A percentile compares a stretch with the other conserved stretches of the same genome.
Conservation (phyloP, 2,329 filamentous ascomycete species). For the Ophiosphaerella narmari region DNA sequence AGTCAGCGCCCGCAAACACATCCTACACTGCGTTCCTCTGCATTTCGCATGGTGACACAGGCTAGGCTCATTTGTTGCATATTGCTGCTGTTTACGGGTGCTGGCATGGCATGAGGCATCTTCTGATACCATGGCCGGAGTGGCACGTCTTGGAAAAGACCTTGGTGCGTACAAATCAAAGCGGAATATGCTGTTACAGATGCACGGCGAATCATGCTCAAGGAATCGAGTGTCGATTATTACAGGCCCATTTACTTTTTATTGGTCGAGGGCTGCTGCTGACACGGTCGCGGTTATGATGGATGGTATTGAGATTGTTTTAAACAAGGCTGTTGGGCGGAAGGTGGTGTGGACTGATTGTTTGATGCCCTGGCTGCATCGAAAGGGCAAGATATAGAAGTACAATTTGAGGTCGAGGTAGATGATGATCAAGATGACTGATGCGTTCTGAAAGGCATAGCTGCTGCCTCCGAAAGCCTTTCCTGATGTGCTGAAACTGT, state of each 20-base stretch:
- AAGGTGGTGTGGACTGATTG: slow-evolving; percentile 43
- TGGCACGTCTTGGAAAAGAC: background rate
- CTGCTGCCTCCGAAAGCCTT: slow-evolving; percentile 43
- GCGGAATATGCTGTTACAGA: slow-evolving; percentile 17
- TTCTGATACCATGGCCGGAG: background rate
- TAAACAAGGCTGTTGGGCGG: slow-evolving; percentile 42
- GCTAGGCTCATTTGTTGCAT: background rate
- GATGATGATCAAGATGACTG: slow-evolving; percentile 45
- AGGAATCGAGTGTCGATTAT: slow-evolving; percentile 27
- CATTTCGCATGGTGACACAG: slow-evolving; percentile 8
- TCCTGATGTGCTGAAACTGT: slow-evolving; percentile 46
- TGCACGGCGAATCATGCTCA: slow-evolving; percentile 27
- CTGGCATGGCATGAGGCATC: slow-evolving; percentile 12
- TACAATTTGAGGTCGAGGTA: slow-evolving; percentile 50
- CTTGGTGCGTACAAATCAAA: slow-evolving; percentile 1
- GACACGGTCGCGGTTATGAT: slow-evolving; percentile 36
- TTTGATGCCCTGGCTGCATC: slow-evolving; percentile 44
- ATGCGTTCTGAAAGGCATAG: slow-evolving; percentile 38
- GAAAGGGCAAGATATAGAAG: slow-evolving; percentile 48
- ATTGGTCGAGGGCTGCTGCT: slow-evolving; percentile 30
- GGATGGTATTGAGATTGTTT: slow-evolving; percentile 41
- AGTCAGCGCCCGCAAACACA: slow-evolving; percentile 12
- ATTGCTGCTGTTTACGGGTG: slow-evolving; percentile 14
- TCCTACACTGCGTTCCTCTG: slow-evolving; percentile 7
- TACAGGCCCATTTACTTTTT: slow-evolving; percentile 29